These are phyloP conservation scores for Mycena vulgaris DNA, from an alignment of 768 basidiomycete genomes.

Conservation along the genomic window DNA sequence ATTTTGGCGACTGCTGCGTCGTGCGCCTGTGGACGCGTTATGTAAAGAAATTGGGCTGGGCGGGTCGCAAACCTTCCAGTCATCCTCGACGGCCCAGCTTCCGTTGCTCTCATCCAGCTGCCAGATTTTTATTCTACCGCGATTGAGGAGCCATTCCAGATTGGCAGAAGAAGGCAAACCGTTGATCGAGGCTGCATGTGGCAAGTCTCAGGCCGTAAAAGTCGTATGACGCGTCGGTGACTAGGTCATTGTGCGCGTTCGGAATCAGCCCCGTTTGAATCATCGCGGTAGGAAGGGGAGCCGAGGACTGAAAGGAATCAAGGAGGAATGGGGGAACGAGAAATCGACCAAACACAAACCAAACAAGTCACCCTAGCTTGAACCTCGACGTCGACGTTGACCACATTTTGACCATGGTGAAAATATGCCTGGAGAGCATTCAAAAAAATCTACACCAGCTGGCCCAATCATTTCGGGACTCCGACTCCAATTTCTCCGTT, in stretches of 20 bases:
- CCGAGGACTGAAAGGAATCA: not conserved
- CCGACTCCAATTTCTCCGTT: too few species aligned
- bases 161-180: constrained; percentile 57
- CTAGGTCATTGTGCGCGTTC: constrained; percentile 84
- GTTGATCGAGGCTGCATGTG: constrained; percentile 87
- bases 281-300: constrained; percentile 58
- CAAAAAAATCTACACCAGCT: too few species aligned
- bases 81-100: constrained; percentile 84
- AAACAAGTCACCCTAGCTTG: too few species aligned
- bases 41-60: not conserved
- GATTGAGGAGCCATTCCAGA: constrained; percentile 30
- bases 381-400: too few species aligned
- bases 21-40: constrained; percentile 77
- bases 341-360: not conserved
- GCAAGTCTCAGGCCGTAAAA: constrained; percentile 90
- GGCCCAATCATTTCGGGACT: too few species aligned
- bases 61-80: constrained; percentile 83
- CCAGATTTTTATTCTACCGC: constrained; percentile 88
- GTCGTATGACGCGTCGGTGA: constrained; percentile 91
- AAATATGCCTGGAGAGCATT: too few species aligned
- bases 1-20: constrained; percentile 90
- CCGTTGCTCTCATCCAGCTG: constrained; percentile 79
- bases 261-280: constrained; percentile 87
- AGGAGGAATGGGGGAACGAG: not conserved
- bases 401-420: too few species aligned